A percentile compares a stretch with the other conserved stretches of the same genome.
These are phyloP conservation scores for Geotrichum candidum DNA, from an alignment of 1,139 yeast genomes.

Conservation along the genomic window DNA sequence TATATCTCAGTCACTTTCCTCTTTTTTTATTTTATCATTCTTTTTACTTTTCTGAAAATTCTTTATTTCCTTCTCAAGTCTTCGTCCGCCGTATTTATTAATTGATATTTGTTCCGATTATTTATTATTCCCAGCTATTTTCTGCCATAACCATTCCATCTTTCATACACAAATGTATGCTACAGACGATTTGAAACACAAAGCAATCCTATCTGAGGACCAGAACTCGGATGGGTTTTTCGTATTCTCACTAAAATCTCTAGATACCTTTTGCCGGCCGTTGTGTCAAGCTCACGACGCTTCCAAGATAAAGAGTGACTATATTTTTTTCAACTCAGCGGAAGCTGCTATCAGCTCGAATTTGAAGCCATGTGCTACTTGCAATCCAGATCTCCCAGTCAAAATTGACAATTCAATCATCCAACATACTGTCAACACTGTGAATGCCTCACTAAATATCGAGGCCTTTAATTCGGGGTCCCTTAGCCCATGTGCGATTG, in stretches of 20 bases:
- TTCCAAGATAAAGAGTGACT: no score
- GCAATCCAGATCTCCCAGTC: constrained; percentile 38
- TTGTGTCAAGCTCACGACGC: not conserved
- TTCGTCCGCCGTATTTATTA: constrained; percentile 15
- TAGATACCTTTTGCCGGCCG: constrained; percentile 1
- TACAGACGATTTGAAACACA: constrained; percentile 2
- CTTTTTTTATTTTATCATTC: not conserved
- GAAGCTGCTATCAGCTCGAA: not conserved
- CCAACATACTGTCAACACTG: constrained; percentile 49
- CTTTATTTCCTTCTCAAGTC: constrained; percentile 15
- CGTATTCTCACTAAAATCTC: not conserved
- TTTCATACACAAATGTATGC: not conserved
- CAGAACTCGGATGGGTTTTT: not conserved
- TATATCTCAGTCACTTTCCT: no score
- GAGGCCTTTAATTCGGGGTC: constrained; percentile 19
- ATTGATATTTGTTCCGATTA: constrained; percentile 18
- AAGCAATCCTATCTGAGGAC: not conserved
- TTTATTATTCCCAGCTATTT: constrained; percentile 29
- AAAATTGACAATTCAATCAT: constrained; percentile 48
- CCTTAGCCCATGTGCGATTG: constrained; percentile 41
- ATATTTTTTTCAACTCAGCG: no score
- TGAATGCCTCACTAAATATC: constrained; percentile 37
- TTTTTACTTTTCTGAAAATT: not conserved
- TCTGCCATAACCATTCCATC: constrained; percentile 21
- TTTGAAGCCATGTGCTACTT: constrained; percentile 48